These are phyloP conservation scores for Aspergillus costaricaensis DNA, from an alignment of 2,329 filamentous ascomycete species.

Conservation along the genomic window DNA sequence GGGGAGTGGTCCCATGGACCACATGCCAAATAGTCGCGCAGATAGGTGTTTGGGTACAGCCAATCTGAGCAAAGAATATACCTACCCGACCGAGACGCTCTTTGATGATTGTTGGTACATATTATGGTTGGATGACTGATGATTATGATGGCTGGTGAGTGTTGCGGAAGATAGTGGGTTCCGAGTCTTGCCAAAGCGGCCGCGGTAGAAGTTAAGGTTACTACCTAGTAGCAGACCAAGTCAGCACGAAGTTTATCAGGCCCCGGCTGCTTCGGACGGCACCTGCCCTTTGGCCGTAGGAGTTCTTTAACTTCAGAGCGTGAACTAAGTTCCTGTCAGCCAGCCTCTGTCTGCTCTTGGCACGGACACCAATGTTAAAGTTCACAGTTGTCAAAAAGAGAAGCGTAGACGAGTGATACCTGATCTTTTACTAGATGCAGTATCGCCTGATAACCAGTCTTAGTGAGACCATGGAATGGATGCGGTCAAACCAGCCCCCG, in stretches of 20 bases:
- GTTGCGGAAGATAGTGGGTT: not conserved
- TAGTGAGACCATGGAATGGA: not conserved
- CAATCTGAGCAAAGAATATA: not conserved
- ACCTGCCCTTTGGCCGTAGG: not conserved
- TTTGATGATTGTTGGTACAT: not conserved
- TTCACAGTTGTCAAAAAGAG: not conserved
- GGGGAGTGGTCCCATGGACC: conserved; percentile 1
- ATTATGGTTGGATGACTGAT: not conserved
- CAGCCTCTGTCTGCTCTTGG: not conserved
- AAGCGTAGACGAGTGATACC: not conserved
- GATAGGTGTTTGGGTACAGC: not conserved
- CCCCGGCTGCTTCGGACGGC: not conserved
- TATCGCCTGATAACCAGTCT: not conserved
- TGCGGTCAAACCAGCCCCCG: not conserved
- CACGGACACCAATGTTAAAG: not conserved
- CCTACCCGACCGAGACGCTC: not conserved
- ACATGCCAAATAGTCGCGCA: not conserved
- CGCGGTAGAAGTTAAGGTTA: not conserved
- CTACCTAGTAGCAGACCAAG: not conserved
- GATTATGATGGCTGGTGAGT: not conserved
- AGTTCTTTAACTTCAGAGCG: not conserved
- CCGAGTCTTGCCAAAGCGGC: not conserved
- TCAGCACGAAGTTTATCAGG: not conserved
- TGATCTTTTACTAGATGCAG: not conserved
- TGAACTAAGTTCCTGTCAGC: conserved; percentile 1